Evolutionary conservation across 23 red algal genomes (phyloP).

Genomic region (Gracilaria domingensis): DNA sequence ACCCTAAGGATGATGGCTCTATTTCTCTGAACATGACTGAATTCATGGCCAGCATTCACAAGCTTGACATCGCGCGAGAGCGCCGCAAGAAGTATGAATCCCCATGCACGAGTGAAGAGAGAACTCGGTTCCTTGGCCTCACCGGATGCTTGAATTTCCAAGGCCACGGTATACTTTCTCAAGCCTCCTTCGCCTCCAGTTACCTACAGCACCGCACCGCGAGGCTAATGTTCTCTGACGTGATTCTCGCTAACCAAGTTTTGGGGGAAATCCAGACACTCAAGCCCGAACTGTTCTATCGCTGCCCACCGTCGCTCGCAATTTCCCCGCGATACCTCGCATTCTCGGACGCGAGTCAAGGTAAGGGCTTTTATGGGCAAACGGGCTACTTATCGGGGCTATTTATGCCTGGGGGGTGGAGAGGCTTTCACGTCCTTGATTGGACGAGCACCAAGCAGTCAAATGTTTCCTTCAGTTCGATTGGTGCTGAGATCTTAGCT

Average conservation of each 20-base stretch:
- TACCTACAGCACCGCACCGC: background rate
- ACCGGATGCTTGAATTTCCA: background rate
- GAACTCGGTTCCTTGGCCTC: background rate
- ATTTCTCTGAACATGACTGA: background rate
- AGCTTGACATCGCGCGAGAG: background rate
- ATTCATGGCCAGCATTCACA: background rate
- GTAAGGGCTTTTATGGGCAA: too few relatives aligned
- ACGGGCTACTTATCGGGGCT: too few relatives aligned
- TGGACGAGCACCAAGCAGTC: slow-evolving; percentile 15
- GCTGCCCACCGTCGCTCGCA: too few relatives aligned
- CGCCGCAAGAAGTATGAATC: background rate
- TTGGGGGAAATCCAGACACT: background rate
- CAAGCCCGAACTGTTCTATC: background rate
- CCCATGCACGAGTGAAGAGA: background rate
- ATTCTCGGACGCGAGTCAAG: too few relatives aligned
- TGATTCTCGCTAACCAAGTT: background rate
- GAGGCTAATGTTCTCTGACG: background rate
- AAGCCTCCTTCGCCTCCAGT: slow-evolving; percentile 23
- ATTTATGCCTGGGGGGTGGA: too few relatives aligned
- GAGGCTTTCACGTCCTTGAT: background rate
- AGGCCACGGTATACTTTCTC: slow-evolving; percentile 2
- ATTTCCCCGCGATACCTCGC: too few relatives aligned
- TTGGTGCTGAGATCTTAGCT: slow-evolving; percentile 9
- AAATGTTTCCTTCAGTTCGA: slow-evolving; percentile 17
- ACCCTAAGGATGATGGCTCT: background rate